These are phyloP conservation scores for Ettlia oleoabundans DNA, from an alignment of 139 green algal species.

Conservation along the genomic window DNA sequence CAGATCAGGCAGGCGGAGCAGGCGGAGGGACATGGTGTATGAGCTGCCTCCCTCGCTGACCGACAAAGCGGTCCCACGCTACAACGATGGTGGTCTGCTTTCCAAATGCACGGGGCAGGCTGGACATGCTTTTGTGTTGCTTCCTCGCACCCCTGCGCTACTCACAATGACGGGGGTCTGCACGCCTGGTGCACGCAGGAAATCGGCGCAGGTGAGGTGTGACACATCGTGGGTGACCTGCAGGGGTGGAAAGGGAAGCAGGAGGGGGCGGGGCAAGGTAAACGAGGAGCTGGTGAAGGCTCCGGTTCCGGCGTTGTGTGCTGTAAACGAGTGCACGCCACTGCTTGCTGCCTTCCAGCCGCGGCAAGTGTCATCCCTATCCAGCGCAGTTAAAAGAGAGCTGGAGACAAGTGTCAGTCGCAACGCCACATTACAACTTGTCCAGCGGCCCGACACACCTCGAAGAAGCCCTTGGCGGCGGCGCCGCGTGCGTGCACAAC, in stretches of 20 bases:
- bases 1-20: no score
- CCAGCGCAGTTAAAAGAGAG: no score
- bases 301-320: background rate
- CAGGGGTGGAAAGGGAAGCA: background rate
- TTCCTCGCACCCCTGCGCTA: no score
- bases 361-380: no score
- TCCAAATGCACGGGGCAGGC: no score
- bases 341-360: no score
- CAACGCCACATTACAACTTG: background rate
- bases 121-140: no score
- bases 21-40: no score
- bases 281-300: background rate
- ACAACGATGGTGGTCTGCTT: no score
- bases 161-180: slow-evolving; percentile 96
- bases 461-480: slow-evolving; percentile 97
- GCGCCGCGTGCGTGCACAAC: slow-evolving; percentile 96
- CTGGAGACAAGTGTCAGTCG: background rate
- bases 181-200: slow-evolving; percentile 89
- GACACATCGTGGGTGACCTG: slow-evolving; percentile 96
- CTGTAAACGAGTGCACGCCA: no score
- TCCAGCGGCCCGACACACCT: slow-evolving; percentile 63
- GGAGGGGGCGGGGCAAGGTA: background rate
- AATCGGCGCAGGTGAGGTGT: slow-evolving; percentile 94
- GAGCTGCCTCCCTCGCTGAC: no score
- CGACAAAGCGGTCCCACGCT: no score